Evolutionary conservation across 345 rosid species (phyloP), one percentile per base, ranked within the genome.

Genomic region (Salix udensis): DNA sequence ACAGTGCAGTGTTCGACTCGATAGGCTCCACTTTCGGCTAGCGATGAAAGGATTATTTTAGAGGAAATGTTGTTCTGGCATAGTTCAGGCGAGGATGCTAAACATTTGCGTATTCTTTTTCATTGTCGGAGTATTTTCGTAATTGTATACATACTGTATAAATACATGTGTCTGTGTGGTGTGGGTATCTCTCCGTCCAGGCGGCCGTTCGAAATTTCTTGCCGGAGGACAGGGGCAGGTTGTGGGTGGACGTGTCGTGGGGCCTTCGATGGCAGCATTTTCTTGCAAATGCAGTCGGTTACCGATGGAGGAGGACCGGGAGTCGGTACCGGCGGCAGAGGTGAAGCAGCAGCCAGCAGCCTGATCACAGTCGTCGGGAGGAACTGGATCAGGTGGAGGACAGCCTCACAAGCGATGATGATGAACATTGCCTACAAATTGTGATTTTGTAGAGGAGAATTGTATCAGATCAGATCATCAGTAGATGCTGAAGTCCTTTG

Each of bases 171-270:
- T 9, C 11, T 40, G 44, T 4, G 44, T 40, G 44, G 11, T 40
- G 44, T 40, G 44, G 12, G 44, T 39, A 7, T 39, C 42, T 39
- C 42, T 39, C 10, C 42, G 42, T 8, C 42, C 92, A 1, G 87
- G 89, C 14, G 91, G 90, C 11, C 76, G 90, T 80, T 86, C 92
- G 0, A 84, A 90, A 50, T 91, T 84, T 77, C 76, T 91, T 19
- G 84, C 96, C 0, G 90, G 96, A 28, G 89, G 92, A 19, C 92
- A 91, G 76, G 92, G 89, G 52, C 92, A 91, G 72, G 88, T 91
- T 21, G 77, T 89, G 7, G 92, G 96, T 65, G 96, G 94, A 68
- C 88, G 77, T 60, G 94, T 90, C 77, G 90, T 77, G 44, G 94
- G 94, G 75, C 85, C 92, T 1, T 82, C 90, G 78, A 76, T 82